Conservation (phyloP, 2,329 filamentous ascomycete species). For the Colletotrichum sp. region DNA sequence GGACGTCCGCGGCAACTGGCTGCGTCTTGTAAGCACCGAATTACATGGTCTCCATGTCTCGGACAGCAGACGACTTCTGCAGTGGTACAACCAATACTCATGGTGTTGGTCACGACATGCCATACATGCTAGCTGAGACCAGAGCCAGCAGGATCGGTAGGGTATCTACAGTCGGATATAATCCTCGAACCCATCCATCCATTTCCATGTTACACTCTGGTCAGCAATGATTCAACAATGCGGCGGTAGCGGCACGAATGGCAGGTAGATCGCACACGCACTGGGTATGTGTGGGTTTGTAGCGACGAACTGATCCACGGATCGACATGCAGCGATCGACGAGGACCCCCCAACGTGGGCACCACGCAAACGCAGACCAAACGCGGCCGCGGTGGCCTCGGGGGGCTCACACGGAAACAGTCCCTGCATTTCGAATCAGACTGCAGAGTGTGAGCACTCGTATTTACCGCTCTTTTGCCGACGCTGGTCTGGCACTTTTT, state of each 20-base stretch:
- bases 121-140: background rate
- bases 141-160: background rate
- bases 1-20: background rate
- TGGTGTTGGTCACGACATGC: background rate
- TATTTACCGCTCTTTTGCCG: background rate
- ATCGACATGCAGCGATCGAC: constrained; percentile 15
- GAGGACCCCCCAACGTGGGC: background rate
- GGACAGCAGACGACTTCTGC: background rate
- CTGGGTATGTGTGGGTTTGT: background rate
- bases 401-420: background rate
- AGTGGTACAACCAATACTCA: background rate
- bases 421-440: background rate
- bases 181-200: background rate
- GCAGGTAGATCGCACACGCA: background rate
- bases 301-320: background rate
- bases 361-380: background rate
- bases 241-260: background rate
- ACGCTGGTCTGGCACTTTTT: background rate
- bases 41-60: background rate
- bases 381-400: background rate
- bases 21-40: background rate
- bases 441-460: background rate
- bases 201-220: background rate
- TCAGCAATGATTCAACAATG: background rate
- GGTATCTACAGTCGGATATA: background rate